phyloP scores from a whole-genome alignment of 495 filamentous ascomycete genomes.

The Penicillium egyptiacum region DNA sequence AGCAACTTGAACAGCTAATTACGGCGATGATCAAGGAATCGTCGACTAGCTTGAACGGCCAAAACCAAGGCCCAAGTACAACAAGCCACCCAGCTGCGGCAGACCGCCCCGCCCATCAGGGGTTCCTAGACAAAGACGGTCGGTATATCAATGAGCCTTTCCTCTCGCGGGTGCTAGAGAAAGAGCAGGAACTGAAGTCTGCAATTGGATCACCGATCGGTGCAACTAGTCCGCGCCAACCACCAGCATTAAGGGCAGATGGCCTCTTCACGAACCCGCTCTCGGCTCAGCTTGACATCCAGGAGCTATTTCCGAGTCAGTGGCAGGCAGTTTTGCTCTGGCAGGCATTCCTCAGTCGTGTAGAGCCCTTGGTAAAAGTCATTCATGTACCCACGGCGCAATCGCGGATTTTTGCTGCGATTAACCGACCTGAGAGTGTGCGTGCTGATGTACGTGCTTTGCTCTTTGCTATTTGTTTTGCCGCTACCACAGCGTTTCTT shows the following conservation, averaged over 20 bases:
- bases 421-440: conserved; percentile 35
- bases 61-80: background rate
- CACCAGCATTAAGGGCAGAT: conserved; percentile 18
- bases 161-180: conserved; percentile 31
- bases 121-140: conserved; percentile 28
- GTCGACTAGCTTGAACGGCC: background rate
- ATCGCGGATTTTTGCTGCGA: conserved; percentile 36
- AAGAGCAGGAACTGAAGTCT: conserved; percentile 28
- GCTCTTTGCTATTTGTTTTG: conserved; percentile 48
- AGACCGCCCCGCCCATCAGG: conserved; percentile 12
- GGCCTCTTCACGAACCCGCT: conserved; percentile 24
- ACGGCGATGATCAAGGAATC: conserved; percentile 14
- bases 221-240: conserved; percentile 10
- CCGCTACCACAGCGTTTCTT: conserved; percentile 36
- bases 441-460: conserved; percentile 37
- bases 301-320: conserved; percentile 22
- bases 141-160: conserved; percentile 34
- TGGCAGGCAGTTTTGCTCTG: conserved; percentile 34
- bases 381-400: conserved; percentile 45
- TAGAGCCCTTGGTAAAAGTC: conserved; percentile 45
- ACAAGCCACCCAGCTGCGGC: background rate
- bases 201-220: conserved; percentile 27
- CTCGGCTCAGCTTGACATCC: conserved; percentile 18
- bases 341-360: conserved; percentile 31
- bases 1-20: conserved; percentile 33